A percentile compares a stretch with the other conserved stretches of the same genome.
These are phyloP conservation scores for Bifiguratus adelaidae DNA, from an alignment of 192 early-diverging fungal genomes.

Conservation along the genomic window DNA sequence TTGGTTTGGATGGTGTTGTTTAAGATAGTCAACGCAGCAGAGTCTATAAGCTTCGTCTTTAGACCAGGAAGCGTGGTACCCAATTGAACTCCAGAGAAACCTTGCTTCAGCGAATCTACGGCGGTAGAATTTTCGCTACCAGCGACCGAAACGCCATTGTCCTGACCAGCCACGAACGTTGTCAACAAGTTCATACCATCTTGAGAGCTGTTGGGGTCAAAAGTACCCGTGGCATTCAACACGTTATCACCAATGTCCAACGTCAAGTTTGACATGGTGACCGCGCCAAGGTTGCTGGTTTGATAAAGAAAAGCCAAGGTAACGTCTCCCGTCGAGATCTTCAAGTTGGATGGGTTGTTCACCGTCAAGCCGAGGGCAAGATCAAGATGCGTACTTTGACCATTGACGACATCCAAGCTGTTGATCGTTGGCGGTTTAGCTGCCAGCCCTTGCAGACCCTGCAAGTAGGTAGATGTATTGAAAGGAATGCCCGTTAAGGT, in stretches of 20 bases:
- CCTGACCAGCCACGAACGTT: constrained; percentile 32
- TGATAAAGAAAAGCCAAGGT: constrained; percentile 29
- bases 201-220: constrained; percentile 28
- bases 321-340: constrained; percentile 38
- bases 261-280: constrained; percentile 27
- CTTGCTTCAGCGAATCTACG: constrained; percentile 31
- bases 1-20: constrained; percentile 26
- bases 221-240: constrained; percentile 24
- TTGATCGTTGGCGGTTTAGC: constrained; percentile 35
- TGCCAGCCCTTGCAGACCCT: constrained; percentile 45
- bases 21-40: constrained; percentile 25
- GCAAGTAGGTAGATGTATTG: constrained; percentile 29
- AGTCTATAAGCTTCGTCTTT: constrained; percentile 25
- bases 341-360: constrained; percentile 28
- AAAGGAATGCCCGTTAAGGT: constrained; percentile 40
- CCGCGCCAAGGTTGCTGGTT: constrained; percentile 30
- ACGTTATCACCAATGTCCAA: constrained; percentile 31
- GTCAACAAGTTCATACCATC: constrained; percentile 35
- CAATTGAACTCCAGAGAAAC: constrained; percentile 27
- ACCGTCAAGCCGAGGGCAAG: constrained; percentile 29
- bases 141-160: constrained; percentile 22
- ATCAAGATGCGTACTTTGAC: constrained; percentile 20
- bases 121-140: constrained; percentile 30
- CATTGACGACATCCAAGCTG: constrained; percentile 42
- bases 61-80: constrained; percentile 34